Percentiles rank a stretch among this genome's conserved stretches.
Evolutionary conservation across 495 filamentous ascomycete species (phyloP).

Genomic region (Xeromyces bisporus): DNA sequence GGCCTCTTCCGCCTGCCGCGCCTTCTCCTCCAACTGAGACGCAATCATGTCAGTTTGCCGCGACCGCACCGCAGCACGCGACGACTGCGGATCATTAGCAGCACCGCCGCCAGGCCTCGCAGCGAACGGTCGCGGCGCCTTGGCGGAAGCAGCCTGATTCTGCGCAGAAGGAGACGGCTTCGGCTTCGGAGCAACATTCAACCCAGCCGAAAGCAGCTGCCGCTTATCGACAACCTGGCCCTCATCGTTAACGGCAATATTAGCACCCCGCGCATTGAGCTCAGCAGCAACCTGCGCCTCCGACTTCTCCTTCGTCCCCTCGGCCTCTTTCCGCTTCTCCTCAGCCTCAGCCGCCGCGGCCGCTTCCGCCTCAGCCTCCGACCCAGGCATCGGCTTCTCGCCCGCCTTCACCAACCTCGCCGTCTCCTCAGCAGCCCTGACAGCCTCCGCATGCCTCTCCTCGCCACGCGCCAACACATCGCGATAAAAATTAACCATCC

Average conservation of each 20-base stretch:
- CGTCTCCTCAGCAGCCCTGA: slow-evolving; percentile 53
- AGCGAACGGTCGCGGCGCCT: slow-evolving; percentile 15
- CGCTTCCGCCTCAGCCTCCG: no score
- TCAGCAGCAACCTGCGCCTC: slow-evolving; percentile 58
- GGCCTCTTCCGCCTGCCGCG: slow-evolving; percentile 62
- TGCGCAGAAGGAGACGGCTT: slow-evolving; percentile 21
- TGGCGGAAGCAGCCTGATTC: slow-evolving; percentile 15
- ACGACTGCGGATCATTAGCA: slow-evolving; percentile 25
- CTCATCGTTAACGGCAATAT: slow-evolving; percentile 74
- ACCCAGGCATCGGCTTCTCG: no score
- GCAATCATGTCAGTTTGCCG: slow-evolving; percentile 81
- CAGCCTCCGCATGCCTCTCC: slow-evolving; percentile 47
- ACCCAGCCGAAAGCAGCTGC: slow-evolving; percentile 69
- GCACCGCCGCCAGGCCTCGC: slow-evolving; percentile 14
- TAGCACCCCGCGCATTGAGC: slow-evolving; percentile 49
- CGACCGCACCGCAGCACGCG: slow-evolving; percentile 45
- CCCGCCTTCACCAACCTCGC: slow-evolving; percentile 35
- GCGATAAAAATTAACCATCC: slow-evolving; percentile 79
- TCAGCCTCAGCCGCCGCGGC: slow-evolving; percentile 8
- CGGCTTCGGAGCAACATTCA: slow-evolving; percentile 60
- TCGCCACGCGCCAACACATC: slow-evolving; percentile 66
- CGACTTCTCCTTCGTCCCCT: slow-evolving; percentile 40
- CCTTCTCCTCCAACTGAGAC: slow-evolving; percentile 44
- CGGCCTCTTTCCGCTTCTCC: slow-evolving; percentile 13
- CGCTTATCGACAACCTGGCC: slow-evolving; percentile 90